These are phyloP conservation scores for Ophiostoma piceae DNA, from an alignment of 2,329 filamentous ascomycete genomes.

Conservation along the genomic window DNA sequence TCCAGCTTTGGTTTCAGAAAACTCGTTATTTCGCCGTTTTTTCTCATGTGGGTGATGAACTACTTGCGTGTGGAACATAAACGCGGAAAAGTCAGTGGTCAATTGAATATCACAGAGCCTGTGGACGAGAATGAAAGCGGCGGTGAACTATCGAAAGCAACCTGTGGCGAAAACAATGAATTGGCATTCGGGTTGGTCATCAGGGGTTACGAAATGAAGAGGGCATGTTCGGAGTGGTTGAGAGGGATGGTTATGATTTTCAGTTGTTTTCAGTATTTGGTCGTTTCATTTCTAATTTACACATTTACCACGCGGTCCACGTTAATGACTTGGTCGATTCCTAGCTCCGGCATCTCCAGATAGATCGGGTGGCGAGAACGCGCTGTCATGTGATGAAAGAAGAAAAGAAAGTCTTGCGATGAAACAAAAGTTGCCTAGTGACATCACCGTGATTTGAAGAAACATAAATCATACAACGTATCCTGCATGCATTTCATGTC, in stretches of 20 bases:
- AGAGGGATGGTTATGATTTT: background rate
- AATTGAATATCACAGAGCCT: background rate
- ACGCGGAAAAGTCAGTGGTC: background rate
- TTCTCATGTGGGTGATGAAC: too few relatives aligned
- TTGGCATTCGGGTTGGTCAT: background rate
- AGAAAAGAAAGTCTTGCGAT: background rate
- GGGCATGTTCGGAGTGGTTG: background rate
- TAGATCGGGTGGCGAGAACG: conserved; percentile 10
- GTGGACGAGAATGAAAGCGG: background rate
- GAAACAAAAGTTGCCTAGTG: background rate
- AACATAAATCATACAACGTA: background rate
- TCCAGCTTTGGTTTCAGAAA: too few relatives aligned
- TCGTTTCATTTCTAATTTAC: background rate
- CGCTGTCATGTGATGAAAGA: conserved; percentile 5
- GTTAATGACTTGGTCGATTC: background rate
- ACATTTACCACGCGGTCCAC: background rate
- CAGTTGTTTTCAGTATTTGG: background rate
- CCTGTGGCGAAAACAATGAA: background rate
- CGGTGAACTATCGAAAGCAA: too few relatives aligned
- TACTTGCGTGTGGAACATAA: too few relatives aligned
- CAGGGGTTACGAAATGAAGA: background rate
- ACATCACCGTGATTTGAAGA: background rate
- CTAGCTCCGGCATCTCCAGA: background rate
- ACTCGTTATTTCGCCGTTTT: background rate
- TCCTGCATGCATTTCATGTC: background rate